Conservation (phyloP, 768 basidiomycete genomes). For the Pleurotus platypus region DNA sequence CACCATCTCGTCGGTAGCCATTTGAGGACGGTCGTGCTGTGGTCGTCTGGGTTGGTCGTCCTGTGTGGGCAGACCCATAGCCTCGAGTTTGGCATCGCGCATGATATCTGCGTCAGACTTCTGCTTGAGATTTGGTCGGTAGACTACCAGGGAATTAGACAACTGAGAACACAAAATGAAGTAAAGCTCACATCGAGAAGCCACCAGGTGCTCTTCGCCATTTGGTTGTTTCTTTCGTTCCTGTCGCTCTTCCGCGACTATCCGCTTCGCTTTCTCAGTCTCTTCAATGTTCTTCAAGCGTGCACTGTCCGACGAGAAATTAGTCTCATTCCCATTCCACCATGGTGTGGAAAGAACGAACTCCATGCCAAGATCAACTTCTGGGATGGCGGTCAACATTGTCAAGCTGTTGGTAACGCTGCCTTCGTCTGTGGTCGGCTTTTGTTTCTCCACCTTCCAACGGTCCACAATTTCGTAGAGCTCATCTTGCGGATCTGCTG, state of each 20-base stretch:
- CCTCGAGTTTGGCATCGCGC: constrained; percentile 83
- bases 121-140: constrained; percentile 75
- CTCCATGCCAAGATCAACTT: constrained; percentile 99
- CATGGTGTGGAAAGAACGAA: constrained; percentile 40
- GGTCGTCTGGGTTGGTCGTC: constrained; percentile 44
- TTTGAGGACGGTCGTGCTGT: constrained; percentile 60
- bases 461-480: constrained; percentile 70
- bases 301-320: constrained; percentile 42
- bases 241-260: constrained; percentile 71
- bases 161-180: neutral
- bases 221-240: constrained; percentile 48
- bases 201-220: constrained; percentile 83
- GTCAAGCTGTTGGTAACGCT: constrained; percentile 90
- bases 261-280: constrained; percentile 93
- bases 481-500: constrained; percentile 72
- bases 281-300: constrained; percentile 95
- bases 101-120: constrained; percentile 88
- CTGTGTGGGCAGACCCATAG: constrained; percentile 70
- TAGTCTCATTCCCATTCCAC: constrained; percentile 3
- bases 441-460: constrained; percentile 56
- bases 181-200: constrained; percentile 75
- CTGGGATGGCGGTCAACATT: constrained; percentile 97
- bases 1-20: constrained; percentile 91
- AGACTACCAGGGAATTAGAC: constrained; percentile 48
- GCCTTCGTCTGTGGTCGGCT: constrained; percentile 75